phyloP scores from a whole-genome alignment of 2,329 filamentous ascomycete genomes.

The Huntiella decipiens region DNA sequence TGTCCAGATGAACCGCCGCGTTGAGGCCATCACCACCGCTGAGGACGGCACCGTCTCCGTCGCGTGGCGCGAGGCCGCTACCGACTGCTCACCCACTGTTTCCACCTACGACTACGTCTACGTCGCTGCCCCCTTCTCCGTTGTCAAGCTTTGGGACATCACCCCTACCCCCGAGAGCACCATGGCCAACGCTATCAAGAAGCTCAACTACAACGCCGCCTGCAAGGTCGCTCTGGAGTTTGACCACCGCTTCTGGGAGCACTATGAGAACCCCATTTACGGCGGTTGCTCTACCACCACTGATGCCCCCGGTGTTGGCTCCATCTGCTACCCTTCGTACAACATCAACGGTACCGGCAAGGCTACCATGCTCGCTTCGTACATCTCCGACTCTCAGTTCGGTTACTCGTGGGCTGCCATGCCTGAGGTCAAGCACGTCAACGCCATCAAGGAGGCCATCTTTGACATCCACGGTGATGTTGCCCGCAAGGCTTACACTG shows the following conservation, averaged over 20 bases:
- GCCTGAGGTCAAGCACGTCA: slow-evolving; percentile 40
- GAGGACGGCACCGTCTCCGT: slow-evolving; percentile 36
- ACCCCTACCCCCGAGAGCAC: slow-evolving; percentile 23
- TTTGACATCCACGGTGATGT: slow-evolving; percentile 40
- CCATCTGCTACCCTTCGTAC: slow-evolving; percentile 49
- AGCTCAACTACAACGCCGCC: slow-evolving; percentile 24
- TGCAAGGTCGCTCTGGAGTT: slow-evolving; percentile 50
- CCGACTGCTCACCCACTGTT: slow-evolving; percentile 22
- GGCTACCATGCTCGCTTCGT: slow-evolving; percentile 42
- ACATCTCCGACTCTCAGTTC: slow-evolving; percentile 26
- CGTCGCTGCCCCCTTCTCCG: slow-evolving; percentile 44
- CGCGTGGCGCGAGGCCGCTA: slow-evolving; percentile 31
- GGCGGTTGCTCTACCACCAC: slow-evolving; percentile 37
- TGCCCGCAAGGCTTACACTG: slow-evolving; percentile 33
- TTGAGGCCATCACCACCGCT: slow-evolving; percentile 36
- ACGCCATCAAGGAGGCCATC: slow-evolving; percentile 45
- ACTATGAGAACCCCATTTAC: slow-evolving; percentile 33
- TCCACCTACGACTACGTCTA: slow-evolving; percentile 46
- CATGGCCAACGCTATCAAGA: slow-evolving; percentile 28
- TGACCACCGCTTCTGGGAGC: slow-evolving; percentile 42
- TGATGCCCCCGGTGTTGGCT: slow-evolving; percentile 42
- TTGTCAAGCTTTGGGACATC: slow-evolving; percentile 42
- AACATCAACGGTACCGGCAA: slow-evolving; percentile 43
- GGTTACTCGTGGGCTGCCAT: slow-evolving; percentile 24
- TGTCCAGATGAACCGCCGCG: slow-evolving; percentile 34